Percentiles rank a stretch among this genome's conserved stretches.
These are phyloP conservation scores for Dactylellina cionopaga DNA, from an alignment of 2,329 filamentous ascomycete genomes.

Conservation along the genomic window DNA sequence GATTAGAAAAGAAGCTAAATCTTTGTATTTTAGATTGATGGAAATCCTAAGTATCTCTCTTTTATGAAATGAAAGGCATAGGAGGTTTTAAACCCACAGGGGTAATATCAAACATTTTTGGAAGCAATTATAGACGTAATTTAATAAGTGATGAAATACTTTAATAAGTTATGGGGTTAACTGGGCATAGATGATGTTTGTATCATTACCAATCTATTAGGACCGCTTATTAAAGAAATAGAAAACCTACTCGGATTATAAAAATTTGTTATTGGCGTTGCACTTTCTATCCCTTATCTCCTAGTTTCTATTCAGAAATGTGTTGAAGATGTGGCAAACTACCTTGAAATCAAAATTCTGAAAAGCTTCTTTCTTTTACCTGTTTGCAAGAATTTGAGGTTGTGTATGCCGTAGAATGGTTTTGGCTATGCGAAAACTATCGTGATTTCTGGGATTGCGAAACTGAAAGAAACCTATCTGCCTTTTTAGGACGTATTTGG, in stretches of 20 bases:
- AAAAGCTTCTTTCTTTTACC: not conserved
- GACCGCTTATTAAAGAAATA: not conserved
- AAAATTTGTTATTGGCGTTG: not conserved
- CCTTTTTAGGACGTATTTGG: too few species aligned
- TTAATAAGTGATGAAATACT: not conserved
- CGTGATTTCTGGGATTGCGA: too few species aligned
- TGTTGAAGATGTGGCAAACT: not conserved
- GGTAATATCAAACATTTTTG: not conserved
- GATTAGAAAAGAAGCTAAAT: too few species aligned
- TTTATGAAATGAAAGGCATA: not conserved
- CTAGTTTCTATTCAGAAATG: not conserved
- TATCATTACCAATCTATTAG: not conserved
- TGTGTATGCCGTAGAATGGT: too few species aligned
- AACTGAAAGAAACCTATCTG: too few species aligned
- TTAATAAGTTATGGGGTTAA: not conserved
- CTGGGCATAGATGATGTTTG: not conserved
- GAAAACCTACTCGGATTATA: not conserved
- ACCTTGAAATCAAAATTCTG: not conserved
- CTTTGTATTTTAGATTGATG: too few species aligned
- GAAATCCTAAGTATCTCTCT: not conserved
- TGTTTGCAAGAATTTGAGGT: too few species aligned
- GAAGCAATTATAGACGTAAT: not conserved
- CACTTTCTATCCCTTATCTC: not conserved
- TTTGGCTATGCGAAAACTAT: too few species aligned
- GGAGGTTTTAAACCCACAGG: not conserved